These are phyloP conservation scores for Rhizopogon vulgaris DNA, from an alignment of 768 basidiomycete genomes.

Conservation along the genomic window DNA sequence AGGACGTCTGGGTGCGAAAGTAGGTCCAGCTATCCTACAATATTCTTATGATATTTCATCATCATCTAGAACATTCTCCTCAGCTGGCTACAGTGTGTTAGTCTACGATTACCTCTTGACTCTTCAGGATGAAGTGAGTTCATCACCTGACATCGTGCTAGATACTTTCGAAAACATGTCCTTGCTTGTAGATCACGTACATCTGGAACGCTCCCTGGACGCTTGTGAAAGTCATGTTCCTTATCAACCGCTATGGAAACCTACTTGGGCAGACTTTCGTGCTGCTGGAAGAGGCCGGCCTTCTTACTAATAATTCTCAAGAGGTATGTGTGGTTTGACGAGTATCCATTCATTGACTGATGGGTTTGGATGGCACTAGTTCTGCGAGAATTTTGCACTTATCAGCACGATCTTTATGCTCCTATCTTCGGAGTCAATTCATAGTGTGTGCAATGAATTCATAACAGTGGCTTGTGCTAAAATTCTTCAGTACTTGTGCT, in stretches of 20 bases:
- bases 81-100: conserved; percentile 7
- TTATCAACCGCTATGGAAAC: conserved; percentile 14
- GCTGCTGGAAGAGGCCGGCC: conserved; percentile 2
- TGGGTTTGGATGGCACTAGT: neutral
- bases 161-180: neutral
- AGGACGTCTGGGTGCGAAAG: conserved; percentile 4
- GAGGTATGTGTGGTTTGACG: neutral
- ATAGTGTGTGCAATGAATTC: conserved; percentile 1
- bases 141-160: neutral
- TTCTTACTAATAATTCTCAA: neutral
- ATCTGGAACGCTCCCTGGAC: conserved; percentile 13
- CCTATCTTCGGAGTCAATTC: neutral
- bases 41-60: neutral
- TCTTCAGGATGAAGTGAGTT: conserved; percentile 9
- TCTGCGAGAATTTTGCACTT: neutral
- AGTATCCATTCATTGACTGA: neutral
- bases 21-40: neutral
- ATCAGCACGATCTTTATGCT: neutral
- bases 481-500: conserved; percentile 3
- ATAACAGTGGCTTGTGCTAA: neutral
- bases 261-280: conserved; percentile 9
- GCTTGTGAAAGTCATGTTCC: conserved; percentile 5
- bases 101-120: conserved; percentile 14
- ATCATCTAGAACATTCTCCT: conserved; percentile 5
- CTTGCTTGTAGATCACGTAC: conserved; percentile 7